A percentile compares a stretch with the other conserved stretches of the same genome.
Evolutionary conservation across 2,329 filamentous ascomycete genomes (phyloP).

Genomic region (Aspergillus sp.): DNA sequence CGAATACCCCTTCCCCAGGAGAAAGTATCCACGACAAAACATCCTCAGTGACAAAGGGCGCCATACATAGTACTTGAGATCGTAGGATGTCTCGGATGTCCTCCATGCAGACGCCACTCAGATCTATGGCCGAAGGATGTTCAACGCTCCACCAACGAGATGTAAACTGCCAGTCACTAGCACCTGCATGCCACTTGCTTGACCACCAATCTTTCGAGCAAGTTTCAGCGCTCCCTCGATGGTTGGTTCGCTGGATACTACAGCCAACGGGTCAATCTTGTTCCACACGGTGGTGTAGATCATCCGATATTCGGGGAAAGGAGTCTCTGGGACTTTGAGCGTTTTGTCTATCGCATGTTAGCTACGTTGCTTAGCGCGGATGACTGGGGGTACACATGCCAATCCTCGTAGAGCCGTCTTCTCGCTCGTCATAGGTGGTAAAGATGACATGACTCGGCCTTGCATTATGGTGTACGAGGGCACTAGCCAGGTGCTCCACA

Average conservation of each 20-base stretch:
- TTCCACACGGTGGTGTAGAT: slow-evolving; percentile 25
- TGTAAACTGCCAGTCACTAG: slow-evolving; percentile 26
- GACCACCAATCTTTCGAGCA: slow-evolving; percentile 16
- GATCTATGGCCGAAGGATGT: slow-evolving; percentile 14
- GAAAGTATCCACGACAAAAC: too few species aligned
- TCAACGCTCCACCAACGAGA: slow-evolving; percentile 25
- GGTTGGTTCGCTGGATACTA: slow-evolving; percentile 17
- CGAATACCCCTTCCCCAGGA: neutral
- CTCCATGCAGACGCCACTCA: too few species aligned
- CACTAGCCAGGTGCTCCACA: slow-evolving; percentile 17
- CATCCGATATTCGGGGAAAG: slow-evolving; percentile 18
- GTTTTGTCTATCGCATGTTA: slow-evolving; percentile 18
- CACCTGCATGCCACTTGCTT: slow-evolving; percentile 18
- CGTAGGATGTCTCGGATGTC: too few species aligned
- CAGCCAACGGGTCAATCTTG: slow-evolving; percentile 16
- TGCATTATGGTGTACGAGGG: slow-evolving; percentile 15
- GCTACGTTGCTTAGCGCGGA: neutral
- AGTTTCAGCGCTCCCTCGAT: slow-evolving; percentile 26
- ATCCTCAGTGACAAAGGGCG: too few species aligned
- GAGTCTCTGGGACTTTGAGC: slow-evolving; percentile 14
- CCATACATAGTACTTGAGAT: neutral
- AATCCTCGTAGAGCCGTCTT: slow-evolving; percentile 20
- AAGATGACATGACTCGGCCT: slow-evolving; percentile 27
- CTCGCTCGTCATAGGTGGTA: slow-evolving; percentile 27
- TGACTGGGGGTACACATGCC: slow-evolving; percentile 11